Percentiles rank a stretch among this genome's conserved stretches.
phyloP scores from a whole-genome alignment of 441 rosid genomes.

The Pelargonium australe region DNA sequence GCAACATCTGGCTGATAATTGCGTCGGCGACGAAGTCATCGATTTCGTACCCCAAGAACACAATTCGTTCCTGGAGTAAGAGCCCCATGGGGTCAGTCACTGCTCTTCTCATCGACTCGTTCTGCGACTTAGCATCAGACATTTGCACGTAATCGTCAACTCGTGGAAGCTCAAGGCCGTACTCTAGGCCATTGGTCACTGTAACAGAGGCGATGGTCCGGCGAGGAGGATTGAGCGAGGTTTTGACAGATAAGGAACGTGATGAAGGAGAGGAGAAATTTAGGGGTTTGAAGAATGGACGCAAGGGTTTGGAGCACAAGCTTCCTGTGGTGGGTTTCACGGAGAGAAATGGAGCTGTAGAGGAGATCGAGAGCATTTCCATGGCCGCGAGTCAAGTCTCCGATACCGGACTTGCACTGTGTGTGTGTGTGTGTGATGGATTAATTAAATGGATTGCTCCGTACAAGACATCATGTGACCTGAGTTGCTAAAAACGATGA shows the following conservation, averaged over 20 bases:
- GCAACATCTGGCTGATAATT: conserved; percentile 69
- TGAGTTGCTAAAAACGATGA: too few species aligned
- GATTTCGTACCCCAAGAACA: conserved; percentile 62
- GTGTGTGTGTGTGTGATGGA: too few species aligned
- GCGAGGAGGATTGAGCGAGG: conserved; percentile 19
- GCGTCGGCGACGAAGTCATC: conserved; percentile 89
- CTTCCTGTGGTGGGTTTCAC: conserved; percentile 15
- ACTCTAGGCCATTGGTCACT: conserved; percentile 27
- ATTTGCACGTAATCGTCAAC: conserved; percentile 18
- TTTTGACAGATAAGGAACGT: conserved; percentile 31
- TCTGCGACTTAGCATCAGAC: conserved; percentile 45
- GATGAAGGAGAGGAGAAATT: not conserved
- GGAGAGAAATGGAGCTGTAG: conserved; percentile 30
- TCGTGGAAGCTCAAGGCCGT: not conserved
- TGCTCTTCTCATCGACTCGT: conserved; percentile 57
- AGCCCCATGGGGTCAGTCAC: conserved; percentile 79
- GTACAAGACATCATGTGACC: too few species aligned
- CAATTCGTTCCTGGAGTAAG: conserved; percentile 72
- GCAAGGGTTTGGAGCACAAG: conserved; percentile 20
- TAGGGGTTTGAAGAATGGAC: conserved; percentile 25
- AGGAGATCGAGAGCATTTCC: conserved; percentile 53
- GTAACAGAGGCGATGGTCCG: conserved; percentile 5
- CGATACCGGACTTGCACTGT: not conserved
- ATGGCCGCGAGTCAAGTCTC: conserved; percentile 23
- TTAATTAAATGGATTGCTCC: too few species aligned